Evolutionary conservation across 495 filamentous ascomycete species (phyloP), one percentile per base, ranked within the genome.

Genomic region (Penicillium salamii): DNA sequence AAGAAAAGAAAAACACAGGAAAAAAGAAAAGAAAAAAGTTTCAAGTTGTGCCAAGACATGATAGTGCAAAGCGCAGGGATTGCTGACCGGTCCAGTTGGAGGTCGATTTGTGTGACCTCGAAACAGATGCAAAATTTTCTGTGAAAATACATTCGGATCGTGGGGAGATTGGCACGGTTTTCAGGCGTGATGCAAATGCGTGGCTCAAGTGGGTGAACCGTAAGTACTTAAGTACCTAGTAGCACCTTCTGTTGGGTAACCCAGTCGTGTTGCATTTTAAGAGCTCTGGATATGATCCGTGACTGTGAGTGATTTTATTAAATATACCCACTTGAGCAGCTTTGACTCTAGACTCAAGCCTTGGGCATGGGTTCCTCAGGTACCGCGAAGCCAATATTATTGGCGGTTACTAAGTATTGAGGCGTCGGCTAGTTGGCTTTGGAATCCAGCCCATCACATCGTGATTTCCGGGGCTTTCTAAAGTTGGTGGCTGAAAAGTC

Each of bases 41-140:
- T 46, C 43, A 46, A 46, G 32, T 33, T n/a, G 31, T 36, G 43
- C 43, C 43, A 46, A 46, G 32, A 46, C 19, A 15, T 46, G 43
- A 46, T 46, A 35, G 43, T 46, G 32, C 43, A 23, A 36, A 46
- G 20, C 12, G 19, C 43, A 46, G 43, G 43, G 20, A 46, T 36
- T 36, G 20, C 15, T 23, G 32, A 28, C 32, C 21, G 21, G 43
- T 36, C 43, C 21, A 46, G 43, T 46, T 35, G 20, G 20, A 11
- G n/a, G 3, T 34, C 32, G 32, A 46, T 46, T 36, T 36, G 43
- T 46, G 20, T 14, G 32, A 45, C 42, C 42, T 46, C 42, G 26
- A 17, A 36, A 35, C 23, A 46, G 29, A 46, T 24, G 21, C 1
- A 19, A 34, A 29, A n/a, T 35, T 15, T 46, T 45, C 12, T 26